Evolutionary conservation across 164 flowering plant species (phyloP), one percentile per base, ranked within the genome.

Genomic region (Piper longum): DNA sequence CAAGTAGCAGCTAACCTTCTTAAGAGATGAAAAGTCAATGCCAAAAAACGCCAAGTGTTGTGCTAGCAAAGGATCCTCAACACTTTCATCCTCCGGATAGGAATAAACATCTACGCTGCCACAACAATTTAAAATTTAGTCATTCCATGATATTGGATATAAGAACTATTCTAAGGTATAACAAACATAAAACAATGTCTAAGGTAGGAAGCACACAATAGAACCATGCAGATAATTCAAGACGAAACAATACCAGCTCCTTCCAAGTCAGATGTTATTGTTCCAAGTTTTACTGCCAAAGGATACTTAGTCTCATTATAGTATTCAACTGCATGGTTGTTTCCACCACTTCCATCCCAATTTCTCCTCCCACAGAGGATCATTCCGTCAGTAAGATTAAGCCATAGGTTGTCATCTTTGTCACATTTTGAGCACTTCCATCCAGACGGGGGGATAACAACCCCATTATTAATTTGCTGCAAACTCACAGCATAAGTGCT

Each of bases 61-160:
- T 43, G 91, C 95, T 57, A 95, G 69, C 54, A 80, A 76, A 43
- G 99, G 99, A 62, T 95, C 97, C 75, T 75, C 54, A 62, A 95
- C 96, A 79, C 87, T 83, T 41, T 89, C 97, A 80, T 95, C 99
- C 83, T 95, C 99, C 54, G 89, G 88, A 72, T 95, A 95, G 56
- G 95, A 95, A 79, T 73, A 95, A 81, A 91, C 97, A 65, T 95
- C 99, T 93, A 97, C 85, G 85, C 96, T 88, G 91, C 85, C 97
- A 85, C 86, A 76, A 77, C 52, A 73, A 41, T 9, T 69, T 70
- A 68, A 5, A 63, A 41, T 12, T 17, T 41, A 41, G 56, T 42
- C 12, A n/a, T 56, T 17, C n/a, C 11, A 7, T 56, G 6, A 56
- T 17, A 17, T n/a, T 56, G 39, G 26, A 56, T 56, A 56, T 16